Base-by-base conservation (phyloP, 805 yeast species). In the Suhomyces sp. region DNA sequence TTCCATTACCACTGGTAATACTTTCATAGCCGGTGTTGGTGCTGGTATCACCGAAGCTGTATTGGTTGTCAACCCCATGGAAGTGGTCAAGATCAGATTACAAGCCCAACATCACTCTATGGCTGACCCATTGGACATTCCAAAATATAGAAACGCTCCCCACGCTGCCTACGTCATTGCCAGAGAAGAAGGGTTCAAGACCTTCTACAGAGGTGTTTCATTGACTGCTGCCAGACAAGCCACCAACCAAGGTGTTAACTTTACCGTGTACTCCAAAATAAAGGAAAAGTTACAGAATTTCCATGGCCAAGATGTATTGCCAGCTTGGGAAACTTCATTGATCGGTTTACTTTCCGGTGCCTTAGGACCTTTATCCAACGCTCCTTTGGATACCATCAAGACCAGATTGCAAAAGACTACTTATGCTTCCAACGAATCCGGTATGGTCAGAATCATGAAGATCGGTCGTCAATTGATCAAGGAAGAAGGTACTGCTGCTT, bases 211-310 rank as follows among this genome's bases (percentile, higher is more conserved):
- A 59, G 98, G 98, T 58, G 98, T 91, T 18, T 77, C 90, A 2
- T 78, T 91, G 55, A 91, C 98, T 21, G 96, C 97, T 24, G 95
- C 96, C 19, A 81, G 98, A 71, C 98, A 91, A 64, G 97, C 98
- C 19, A 83, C 96, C 40, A 91, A 91, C 71, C 98, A 91, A 68
- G 98, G 97, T 71, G 97, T 95, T 31, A 91, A 93, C 68, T 91
- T 91, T 66, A 91, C 98, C 3, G 95, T 88, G 19, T 91, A 91
- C 69, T 84, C 96, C 18, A 83, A 83, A 60, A 67, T 90, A 50
- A 88, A 83, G 60, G 83, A 81, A 52, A 70, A 59, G 47, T 74
- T 88, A 50, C 83, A 79, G 56, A 77, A 75, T 25, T 67, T 75
- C 54, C 87, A 82, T 46, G 60, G 70, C 27, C 50, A 72, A 2